Base-by-base conservation (phyloP, 192 early-diverging fungal genomes). In the Podila epicladia region DNA sequence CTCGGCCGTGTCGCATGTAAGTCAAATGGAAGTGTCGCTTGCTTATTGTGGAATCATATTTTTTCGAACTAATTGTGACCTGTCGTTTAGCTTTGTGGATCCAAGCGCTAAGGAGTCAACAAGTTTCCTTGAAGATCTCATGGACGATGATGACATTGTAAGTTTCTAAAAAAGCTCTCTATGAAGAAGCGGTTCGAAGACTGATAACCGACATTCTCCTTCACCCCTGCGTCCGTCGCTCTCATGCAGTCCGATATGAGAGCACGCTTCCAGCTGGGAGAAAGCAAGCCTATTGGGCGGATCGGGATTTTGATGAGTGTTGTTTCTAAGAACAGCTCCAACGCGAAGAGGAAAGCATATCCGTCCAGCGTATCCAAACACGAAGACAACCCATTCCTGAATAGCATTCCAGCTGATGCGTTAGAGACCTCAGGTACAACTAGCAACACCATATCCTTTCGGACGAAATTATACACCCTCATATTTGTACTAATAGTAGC, bases 321-420 rank as follows among this genome's bases (percentile, higher is more conserved):
- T 1, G 57, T 64, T 3, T 53, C 62, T 4, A 78, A 78, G 26
- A 29, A 49, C 5, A 58, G 24, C 37, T 29, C 32, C 13, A 28
- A n/a, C 11, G 15, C 22, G 29, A 78, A 63, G 64, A 78, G 48
- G 45, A 78, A 66, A 35, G 22, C 49, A 7, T 31, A 45, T 17
- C 9, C 58, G 9, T 37, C 64, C 15, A 53, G 4, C 32, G 22
- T 45, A 26, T 12, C 49, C 22, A 65, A 35, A 29, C 62, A 71
- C 29, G 75, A 78, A 19, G 57, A 67, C n/a, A 78, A 78, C n/a
- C 75, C 75, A 0, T 78, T 78, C 32, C 53, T 78, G 50, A 65
- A 55, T 9, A 11, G 15, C 26, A 19, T 31, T 5, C 20, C 60
- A 62, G 48, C 57, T 8, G 65, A 24, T 13, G 5, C 31, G 4